Percentiles rank a stretch among this genome's conserved stretches.
Conservation (phyloP, 768 basidiomycete species). For the Termitomyces sp. region DNA sequence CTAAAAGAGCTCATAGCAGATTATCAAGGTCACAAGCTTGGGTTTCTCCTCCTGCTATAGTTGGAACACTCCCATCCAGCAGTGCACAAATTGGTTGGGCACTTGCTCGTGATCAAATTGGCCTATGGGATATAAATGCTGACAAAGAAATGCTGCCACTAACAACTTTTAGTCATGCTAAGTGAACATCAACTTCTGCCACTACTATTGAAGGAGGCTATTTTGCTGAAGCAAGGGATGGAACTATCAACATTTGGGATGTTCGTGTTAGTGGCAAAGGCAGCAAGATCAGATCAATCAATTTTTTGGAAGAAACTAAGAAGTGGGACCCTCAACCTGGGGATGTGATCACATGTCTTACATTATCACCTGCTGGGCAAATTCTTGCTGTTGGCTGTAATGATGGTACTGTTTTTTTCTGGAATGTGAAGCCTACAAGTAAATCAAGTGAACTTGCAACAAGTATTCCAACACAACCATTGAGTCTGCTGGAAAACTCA, state of each 20-base stretch:
- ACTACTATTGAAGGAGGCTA: neutral
- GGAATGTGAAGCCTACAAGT: neutral
- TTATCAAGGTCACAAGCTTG: neutral
- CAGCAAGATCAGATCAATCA: neutral
- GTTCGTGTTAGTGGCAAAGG: neutral
- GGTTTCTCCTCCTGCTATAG: neutral
- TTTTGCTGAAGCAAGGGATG: neutral
- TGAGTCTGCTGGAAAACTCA: too few relatives aligned
- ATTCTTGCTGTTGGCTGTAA: neutral
- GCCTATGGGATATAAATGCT: neutral
- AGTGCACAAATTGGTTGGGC: neutral
- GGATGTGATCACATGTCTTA: neutral
- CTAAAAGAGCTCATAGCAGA: neutral
- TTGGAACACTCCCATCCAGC: neutral
- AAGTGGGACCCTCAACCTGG: neutral
- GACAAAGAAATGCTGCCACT: neutral
- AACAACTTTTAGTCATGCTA: neutral
- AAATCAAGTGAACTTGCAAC: too few relatives aligned
- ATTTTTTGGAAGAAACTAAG: neutral
- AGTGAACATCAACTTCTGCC: neutral
- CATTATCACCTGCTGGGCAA: neutral
- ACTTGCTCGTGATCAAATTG: neutral
- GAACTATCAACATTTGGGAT: neutral
- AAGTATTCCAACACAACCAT: too few relatives aligned
- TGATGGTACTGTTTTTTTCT: neutral